Evolutionary conservation across 768 basidiomycete species (phyloP).

Genomic region (Russula lepida): DNA sequence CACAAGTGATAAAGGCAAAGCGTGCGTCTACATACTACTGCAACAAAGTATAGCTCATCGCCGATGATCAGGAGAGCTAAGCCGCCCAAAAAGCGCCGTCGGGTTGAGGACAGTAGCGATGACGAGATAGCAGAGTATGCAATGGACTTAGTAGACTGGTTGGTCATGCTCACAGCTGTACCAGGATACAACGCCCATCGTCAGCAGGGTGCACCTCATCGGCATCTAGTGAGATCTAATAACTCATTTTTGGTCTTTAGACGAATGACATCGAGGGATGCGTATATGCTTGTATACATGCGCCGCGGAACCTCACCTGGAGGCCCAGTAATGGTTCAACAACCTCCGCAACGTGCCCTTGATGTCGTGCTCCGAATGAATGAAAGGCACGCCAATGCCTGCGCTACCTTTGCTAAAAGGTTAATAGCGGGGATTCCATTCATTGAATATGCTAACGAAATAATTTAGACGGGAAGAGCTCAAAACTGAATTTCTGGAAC

Average conservation of each 20-base stretch:
- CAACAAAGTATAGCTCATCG: neutral
- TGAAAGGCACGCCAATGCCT: conserved; percentile 43
- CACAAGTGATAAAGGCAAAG: conserved; percentile 25
- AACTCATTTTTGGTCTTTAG: conserved; percentile 1
- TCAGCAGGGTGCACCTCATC: conserved; percentile 3
- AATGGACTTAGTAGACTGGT: neutral
- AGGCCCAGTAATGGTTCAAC: conserved; percentile 22
- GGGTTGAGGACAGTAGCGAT: conserved; percentile 49
- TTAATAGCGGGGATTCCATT: conserved; percentile 25
- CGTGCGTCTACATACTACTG: conserved; percentile 3
- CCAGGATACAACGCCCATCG: conserved; percentile 12
- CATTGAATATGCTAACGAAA: conserved; percentile 1
- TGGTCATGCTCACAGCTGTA: neutral
- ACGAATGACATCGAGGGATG: conserved; percentile 69
- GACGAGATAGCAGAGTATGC: conserved; percentile 28
- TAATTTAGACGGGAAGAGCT: conserved; percentile 36
- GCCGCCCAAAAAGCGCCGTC: conserved; percentile 39
- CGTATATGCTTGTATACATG: conserved; percentile 92
- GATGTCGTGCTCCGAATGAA: conserved; percentile 50
- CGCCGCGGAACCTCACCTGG: conserved; percentile 25
- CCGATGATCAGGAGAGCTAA: conserved; percentile 12
- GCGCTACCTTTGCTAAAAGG: conserved; percentile 42
- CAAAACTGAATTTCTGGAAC: conserved; percentile 38
- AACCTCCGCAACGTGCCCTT: conserved; percentile 49
- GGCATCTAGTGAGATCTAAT: neutral